phyloP scores from a whole-genome alignment of 202 grass and related monocot genomes.

The Digitaria exilis region DNA sequence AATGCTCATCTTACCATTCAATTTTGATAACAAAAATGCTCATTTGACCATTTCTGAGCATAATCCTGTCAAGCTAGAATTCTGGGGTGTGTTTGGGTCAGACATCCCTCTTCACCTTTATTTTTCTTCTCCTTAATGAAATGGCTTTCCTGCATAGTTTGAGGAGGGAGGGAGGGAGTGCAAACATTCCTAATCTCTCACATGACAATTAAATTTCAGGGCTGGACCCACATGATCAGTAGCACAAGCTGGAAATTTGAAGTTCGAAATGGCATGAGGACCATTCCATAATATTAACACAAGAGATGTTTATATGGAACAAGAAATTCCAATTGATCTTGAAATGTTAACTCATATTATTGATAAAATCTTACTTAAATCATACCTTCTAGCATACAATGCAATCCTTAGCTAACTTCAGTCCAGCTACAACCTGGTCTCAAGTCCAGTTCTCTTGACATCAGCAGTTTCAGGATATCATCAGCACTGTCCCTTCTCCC shows the following conservation, averaged over 20 bases:
- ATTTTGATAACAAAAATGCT: background rate
- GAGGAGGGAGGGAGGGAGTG: no score
- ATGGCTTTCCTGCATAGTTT: no score
- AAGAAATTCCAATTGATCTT: conserved; percentile 10
- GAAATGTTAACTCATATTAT: conserved; percentile 11
- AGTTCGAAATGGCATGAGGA: background rate
- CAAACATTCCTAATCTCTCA: conserved; percentile 3
- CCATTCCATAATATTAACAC: background rate
- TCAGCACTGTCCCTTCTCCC: conserved; percentile 57
- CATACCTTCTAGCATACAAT: conserved; percentile 45
- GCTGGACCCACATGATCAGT: background rate
- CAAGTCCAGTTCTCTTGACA: conserved; percentile 37
- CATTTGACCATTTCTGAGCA: background rate
- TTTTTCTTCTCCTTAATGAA: no score
- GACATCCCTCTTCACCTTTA: no score
- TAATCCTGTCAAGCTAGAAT: conserved; percentile 4
- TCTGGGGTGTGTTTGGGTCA: no score
- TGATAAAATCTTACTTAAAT: conserved; percentile 35
- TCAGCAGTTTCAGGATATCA: conserved; percentile 35
- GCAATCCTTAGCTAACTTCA: conserved; percentile 42
- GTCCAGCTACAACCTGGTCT: conserved; percentile 64
- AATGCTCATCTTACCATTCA: background rate
- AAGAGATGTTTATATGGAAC: background rate
- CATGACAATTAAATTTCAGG: background rate
- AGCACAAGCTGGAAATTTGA: background rate